Conservation (phyloP, 164 flowering plant species). For the Santalum album region DNA sequence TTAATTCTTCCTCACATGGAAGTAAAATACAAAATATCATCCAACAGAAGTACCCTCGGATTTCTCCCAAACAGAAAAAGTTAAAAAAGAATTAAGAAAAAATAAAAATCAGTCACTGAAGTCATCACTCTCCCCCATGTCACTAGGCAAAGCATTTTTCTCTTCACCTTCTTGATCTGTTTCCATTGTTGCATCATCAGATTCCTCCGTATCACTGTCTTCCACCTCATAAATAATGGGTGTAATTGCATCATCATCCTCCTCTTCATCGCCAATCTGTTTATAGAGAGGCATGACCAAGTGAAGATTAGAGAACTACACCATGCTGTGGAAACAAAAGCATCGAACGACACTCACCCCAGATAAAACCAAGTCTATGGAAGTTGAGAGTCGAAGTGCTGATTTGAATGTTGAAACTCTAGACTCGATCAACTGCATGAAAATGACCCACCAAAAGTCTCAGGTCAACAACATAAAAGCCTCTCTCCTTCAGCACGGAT, state of each 20-base stretch:
- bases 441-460: too few relatives aligned
- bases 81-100: too few relatives aligned
- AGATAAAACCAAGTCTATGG: slow-evolving; percentile 49
- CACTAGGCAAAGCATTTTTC: slow-evolving; percentile 29
- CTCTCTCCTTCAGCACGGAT: too few relatives aligned
- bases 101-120: slow-evolving; percentile 32
- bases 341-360: slow-evolving; percentile 36
- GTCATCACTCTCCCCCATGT: slow-evolving; percentile 39
- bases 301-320: neutral
- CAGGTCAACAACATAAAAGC: too few relatives aligned
- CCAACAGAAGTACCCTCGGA: too few relatives aligned
- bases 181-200: slow-evolving; percentile 63
- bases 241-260: slow-evolving; percentile 19
- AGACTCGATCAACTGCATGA: slow-evolving; percentile 70
- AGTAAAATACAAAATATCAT: too few relatives aligned
- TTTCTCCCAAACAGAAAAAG: too few relatives aligned
- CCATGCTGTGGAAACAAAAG: too few relatives aligned
- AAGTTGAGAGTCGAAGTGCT: slow-evolving; percentile 60
- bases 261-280: slow-evolving; percentile 50
- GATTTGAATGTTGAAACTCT: slow-evolving; percentile 62
- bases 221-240: slow-evolving; percentile 61
- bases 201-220: slow-evolving; percentile 54
- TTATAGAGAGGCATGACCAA: neutral
- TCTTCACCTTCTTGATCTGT: slow-evolving; percentile 40
- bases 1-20: too few relatives aligned